Base-by-base conservation (phyloP, 805 yeast genomes). In the Candida chilensis region DNA sequence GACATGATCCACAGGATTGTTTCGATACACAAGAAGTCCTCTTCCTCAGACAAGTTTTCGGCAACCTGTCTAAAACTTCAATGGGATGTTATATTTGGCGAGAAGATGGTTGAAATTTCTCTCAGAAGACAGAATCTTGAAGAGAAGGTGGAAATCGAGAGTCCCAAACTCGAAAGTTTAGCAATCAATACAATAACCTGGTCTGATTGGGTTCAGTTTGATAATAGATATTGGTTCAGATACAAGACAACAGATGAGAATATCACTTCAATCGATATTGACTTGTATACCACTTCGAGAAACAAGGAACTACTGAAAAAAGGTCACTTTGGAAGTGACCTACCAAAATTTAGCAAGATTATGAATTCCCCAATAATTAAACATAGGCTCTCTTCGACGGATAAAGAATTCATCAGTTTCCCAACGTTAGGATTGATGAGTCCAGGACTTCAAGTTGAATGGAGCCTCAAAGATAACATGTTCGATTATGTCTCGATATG, bases 151-250 rank as follows among this genome's bases (percentile, higher is more conserved):
- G n/a, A n/a, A n/a, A n/a, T n/a, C n/a, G 28, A 36, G 29, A 15
- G 40, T 26, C 33, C 32, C 39, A 27, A 39, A 42, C 20, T 29
- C 10, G 20, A 37, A 32, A n/a, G n/a, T 17, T 10, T 15, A 5
- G 24, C 36, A 3, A 15, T 13, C 11, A 5, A 24, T 17, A 29
- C 51, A 21, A 3, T 34, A 32, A 34, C 42, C 0, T 40, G 55
- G 47, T 31, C 51, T n/a, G 40, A 44, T 1, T 57, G 65, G 61
- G 17, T 47, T 4, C 36, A 56, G 2, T 67, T 54, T 37, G 72
- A 67, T 34, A 48, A 56, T 31, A 41, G 67, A 28, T 62, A 47
- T 31, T 60, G 67, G 67, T 31, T 64, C 14, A n/a, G n/a, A n/a
- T n/a, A n/a, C n/a, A n/a, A n/a, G n/a, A n/a, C 42, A 36, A 19